Percentiles rank a stretch among this genome's conserved stretches.
Conservation (phyloP, 495 filamentous ascomycete genomes). For the Aeminium ludgeri region DNA sequence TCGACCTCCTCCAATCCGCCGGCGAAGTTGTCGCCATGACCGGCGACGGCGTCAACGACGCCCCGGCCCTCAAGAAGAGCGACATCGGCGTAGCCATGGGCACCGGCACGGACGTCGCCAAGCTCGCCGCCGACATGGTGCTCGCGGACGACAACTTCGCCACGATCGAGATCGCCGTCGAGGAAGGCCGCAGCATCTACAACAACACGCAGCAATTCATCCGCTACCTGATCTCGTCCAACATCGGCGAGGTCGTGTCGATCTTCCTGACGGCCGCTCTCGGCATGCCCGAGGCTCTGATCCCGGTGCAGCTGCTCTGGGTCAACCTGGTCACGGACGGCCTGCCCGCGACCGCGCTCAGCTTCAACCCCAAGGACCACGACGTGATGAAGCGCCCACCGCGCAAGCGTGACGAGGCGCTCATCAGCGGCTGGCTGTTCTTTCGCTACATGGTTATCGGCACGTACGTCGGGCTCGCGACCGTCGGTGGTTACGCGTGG, state of each 20-base stretch:
- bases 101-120: slow-evolving; percentile 92
- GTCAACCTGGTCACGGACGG: slow-evolving; percentile 98
- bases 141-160: slow-evolving; percentile 98
- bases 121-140: slow-evolving; percentile 96
- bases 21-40: slow-evolving; percentile 99
- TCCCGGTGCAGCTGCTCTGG: slow-evolving; percentile 96
- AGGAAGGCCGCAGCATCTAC: slow-evolving; percentile 96
- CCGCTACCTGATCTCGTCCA: slow-evolving; percentile 94
- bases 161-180: slow-evolving; percentile 87
- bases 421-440: slow-evolving; percentile 91
- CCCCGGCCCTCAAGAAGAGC: slow-evolving; percentile 92
- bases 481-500: slow-evolving; percentile 96
- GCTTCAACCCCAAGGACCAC: slow-evolving; percentile 93
- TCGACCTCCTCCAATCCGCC: slow-evolving; percentile 84
- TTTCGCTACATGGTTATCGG: slow-evolving; percentile 97
- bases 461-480: slow-evolving; percentile 83
- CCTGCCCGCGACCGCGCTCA: slow-evolving; percentile 86
- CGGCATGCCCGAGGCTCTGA: slow-evolving; percentile 95
- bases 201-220: slow-evolving; percentile 99
- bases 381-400: slow-evolving; percentile 92
- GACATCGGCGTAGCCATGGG: slow-evolving; percentile 99
- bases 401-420: slow-evolving; percentile 74
- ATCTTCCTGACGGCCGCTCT: slow-evolving; percentile 96
- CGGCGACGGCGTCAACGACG: slow-evolving; percentile 97
- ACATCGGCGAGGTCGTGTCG: slow-evolving; percentile 98